Base-by-base conservation (phyloP, 495 filamentous ascomycete genomes). In the Hyaloscypha finlandica region DNA sequence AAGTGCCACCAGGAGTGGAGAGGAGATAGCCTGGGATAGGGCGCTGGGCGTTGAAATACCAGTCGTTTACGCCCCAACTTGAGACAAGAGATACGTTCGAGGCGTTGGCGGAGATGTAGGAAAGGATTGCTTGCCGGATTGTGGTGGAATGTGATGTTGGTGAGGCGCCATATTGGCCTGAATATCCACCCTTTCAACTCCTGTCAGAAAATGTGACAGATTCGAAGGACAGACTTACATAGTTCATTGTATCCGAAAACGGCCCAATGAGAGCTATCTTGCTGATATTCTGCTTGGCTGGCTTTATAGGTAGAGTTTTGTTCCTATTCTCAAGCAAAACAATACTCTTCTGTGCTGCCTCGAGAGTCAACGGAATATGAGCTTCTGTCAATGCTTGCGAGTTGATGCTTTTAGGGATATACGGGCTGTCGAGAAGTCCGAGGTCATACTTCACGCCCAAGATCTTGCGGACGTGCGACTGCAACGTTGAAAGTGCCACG, bases 241-340 rank as follows among this genome's bases (percentile, higher is more conserved):
- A 79, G 62, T 83, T 81, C 48, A 82, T 68, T 42, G 73, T 76
- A 60, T 81, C 79, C 0, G 73, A 59, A 42, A 79, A 83, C 4
- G 78, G 80, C 1, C 81, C 80, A 29, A 82, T 70, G 16, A 80
- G 71, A 20, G 75, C 78, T 52, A 80, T 75, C 33, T 73, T 78
- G 20, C 67, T 73, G 20, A 76, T 69, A n/a, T 71, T 68, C 48
- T 76, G 72, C 14, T 64, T 58, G 42, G 54, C 35, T 0, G 72
- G 73, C 4, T 68, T 68, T 6, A 81, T 35, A n/a, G 78, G 79
- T 2, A 79, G 65, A 11, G 73, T 80, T 16, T 68, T 66, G 59
- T 78, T 77, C 51, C 70, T 71, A 45, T 81, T 80, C 63, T 80
- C 77, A 12, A 81, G 71, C 0, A 80, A 67, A 8, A 78, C 73